A percentile compares a stretch with the other conserved stretches of the same genome.
These are phyloP conservation scores for Alternaria sp. DNA, from an alignment of 2,329 filamentous ascomycete genomes.

Conservation along the genomic window DNA sequence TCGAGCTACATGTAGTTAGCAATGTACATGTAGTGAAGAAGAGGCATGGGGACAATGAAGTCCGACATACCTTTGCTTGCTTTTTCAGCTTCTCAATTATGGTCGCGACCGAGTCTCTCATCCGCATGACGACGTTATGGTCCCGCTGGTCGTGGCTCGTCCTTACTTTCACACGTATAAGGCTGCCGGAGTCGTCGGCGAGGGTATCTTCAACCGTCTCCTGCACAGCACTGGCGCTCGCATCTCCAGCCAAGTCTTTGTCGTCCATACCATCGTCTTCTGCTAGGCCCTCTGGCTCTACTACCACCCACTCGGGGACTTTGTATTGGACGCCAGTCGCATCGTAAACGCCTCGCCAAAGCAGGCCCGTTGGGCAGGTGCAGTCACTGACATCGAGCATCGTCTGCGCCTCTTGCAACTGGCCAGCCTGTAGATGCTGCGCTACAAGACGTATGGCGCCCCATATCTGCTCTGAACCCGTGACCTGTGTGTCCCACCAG, in stretches of 20 bases:
- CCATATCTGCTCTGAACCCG: conserved; percentile 81
- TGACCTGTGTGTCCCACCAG: conserved; percentile 90
- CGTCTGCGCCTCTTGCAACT: conserved; percentile 68
- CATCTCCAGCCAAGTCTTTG: conserved; percentile 18
- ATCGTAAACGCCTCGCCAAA: conserved; percentile 54
- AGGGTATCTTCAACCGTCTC: conserved; percentile 39
- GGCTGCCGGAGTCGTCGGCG: conserved; percentile 27
- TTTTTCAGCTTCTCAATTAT: conserved; percentile 69
- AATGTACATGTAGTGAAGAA: background rate
- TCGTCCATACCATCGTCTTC: conserved; percentile 28
- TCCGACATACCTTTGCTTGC: conserved; percentile 64
- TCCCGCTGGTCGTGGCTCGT: conserved; percentile 50
- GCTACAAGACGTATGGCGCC: conserved; percentile 72
- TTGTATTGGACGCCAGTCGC: conserved; percentile 52
- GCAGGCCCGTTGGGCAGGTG: conserved; percentile 52
- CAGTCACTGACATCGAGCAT: conserved; percentile 77
- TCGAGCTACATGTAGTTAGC: conserved; percentile 55
- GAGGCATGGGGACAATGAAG: background rate
- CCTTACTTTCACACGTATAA: conserved; percentile 43
- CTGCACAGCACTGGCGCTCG: background rate
- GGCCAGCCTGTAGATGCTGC: conserved; percentile 66
- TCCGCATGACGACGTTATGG: conserved; percentile 42
- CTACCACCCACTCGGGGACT: conserved; percentile 54
- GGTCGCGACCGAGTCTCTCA: conserved; percentile 64
- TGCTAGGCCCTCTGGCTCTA: conserved; percentile 51